These are phyloP conservation scores for Tolypocladium capitatum DNA, from an alignment of 2,329 filamentous ascomycete species.

Conservation along the genomic window DNA sequence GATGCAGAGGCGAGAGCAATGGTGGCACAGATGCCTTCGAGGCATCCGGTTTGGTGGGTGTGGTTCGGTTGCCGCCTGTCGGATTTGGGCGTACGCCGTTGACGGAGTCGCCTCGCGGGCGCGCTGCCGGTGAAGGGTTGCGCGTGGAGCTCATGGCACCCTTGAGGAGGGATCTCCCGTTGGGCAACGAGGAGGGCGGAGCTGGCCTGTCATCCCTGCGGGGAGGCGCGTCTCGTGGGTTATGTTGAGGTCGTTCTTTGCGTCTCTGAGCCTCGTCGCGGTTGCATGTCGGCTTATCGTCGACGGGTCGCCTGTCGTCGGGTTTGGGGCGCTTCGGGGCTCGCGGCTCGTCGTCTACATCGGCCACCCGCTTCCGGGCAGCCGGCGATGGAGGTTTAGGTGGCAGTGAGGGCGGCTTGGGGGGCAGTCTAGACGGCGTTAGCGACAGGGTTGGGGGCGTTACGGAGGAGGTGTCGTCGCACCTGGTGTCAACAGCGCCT, in stretches of 20 bases:
- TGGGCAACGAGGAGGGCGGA: slow-evolving; percentile 18
- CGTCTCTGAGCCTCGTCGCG: slow-evolving; percentile 20
- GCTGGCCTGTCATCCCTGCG: slow-evolving; percentile 14
- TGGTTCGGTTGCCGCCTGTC: slow-evolving; percentile 18
- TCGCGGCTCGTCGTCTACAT: slow-evolving; percentile 29
- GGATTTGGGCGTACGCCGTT: slow-evolving; percentile 27
- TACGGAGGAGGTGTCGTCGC: background rate
- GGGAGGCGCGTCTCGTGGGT: slow-evolving; percentile 14
- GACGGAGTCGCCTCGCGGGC: slow-evolving; percentile 24
- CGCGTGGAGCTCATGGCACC: slow-evolving; percentile 11
- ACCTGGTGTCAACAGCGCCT: slow-evolving; percentile 18
- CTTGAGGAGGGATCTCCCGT: slow-evolving; percentile 23
- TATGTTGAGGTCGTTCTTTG: slow-evolving; percentile 13
- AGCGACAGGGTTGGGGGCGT: slow-evolving; percentile 1
- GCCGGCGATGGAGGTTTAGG: slow-evolving; percentile 28
- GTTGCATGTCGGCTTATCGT: slow-evolving; percentile 16
- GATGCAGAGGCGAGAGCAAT: slow-evolving; percentile 37
- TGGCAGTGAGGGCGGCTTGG: slow-evolving; percentile 23
- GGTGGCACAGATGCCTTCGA: slow-evolving; percentile 32
- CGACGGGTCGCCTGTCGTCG: slow-evolving; percentile 19
- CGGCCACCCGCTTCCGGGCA: slow-evolving; percentile 32
- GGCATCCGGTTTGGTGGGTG: slow-evolving; percentile 24
- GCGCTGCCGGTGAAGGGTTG: slow-evolving; percentile 22
- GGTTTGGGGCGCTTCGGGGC: slow-evolving; percentile 32
- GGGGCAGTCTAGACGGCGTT: slow-evolving; percentile 17